Percentiles rank a stretch among this genome's conserved stretches.
Evolutionary conservation across 371 early-diverging fungal genomes (phyloP).

Genomic region (Globomyces sp.): DNA sequence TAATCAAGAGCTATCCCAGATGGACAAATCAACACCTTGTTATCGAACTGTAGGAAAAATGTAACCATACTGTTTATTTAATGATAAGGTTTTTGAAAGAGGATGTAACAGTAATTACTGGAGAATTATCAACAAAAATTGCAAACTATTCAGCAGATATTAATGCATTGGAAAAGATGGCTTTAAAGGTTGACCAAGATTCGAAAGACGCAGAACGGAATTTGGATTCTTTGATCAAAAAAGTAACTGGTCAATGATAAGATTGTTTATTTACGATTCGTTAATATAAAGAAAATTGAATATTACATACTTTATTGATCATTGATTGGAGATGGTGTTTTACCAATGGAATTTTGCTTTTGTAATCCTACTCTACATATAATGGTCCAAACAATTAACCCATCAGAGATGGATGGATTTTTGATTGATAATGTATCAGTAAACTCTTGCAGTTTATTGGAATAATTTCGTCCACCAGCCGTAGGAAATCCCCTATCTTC

Average conservation of each 20-base stretch:
- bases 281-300: no score
- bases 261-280: no score
- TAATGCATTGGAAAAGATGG: conserved; percentile 8
- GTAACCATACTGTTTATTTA: neutral
- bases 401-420: no score
- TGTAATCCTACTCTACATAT: no score
- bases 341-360: no score
- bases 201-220: conserved; percentile 8
- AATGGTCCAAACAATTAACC: no score
- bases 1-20: neutral
- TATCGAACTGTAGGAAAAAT: conserved; percentile 10
- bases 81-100: conserved; percentile 12
- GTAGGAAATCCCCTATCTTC: no score
- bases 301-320: no score
- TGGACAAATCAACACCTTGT: neutral
- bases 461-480: no score
- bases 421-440: no score
- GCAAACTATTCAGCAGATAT: neutral
- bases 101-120: neutral
- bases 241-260: neutral
- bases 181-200: conserved; percentile 13
- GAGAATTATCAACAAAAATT: neutral
- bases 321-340: no score
- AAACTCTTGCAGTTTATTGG: no score
- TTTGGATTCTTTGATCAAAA: conserved; percentile 13